These are phyloP conservation scores for Lycium ferocissimum DNA, from an alignment of 257 asterid genomes.

Conservation along the genomic window DNA sequence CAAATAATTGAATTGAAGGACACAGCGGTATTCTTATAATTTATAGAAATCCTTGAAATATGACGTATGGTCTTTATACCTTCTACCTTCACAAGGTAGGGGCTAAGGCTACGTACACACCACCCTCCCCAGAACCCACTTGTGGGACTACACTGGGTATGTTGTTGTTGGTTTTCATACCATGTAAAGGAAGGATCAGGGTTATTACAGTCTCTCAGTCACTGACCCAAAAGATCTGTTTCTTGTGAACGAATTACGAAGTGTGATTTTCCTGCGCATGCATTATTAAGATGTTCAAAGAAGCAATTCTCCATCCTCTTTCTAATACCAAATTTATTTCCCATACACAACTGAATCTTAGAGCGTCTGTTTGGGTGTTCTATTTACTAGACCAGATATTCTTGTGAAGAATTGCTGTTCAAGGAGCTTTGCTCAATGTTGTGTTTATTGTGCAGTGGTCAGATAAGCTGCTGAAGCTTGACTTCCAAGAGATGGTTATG, in stretches of 20 bases:
- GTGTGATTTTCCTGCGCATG: neutral
- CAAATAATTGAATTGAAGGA: neutral
- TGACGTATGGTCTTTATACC: neutral
- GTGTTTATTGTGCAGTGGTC: conserved; percentile 66
- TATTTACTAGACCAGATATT: neutral
- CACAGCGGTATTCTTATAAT: neutral
- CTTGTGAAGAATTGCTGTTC: neutral
- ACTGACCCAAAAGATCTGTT: neutral
- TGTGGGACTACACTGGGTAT: too few relatives aligned
- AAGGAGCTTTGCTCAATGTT: neutral
- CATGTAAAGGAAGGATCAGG: conserved; percentile 3
- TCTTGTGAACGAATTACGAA: neutral
- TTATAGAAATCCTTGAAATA: neutral
- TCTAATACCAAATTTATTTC: neutral
- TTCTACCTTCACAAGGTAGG: too few relatives aligned
- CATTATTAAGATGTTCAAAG: neutral
- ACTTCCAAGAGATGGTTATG: conserved; percentile 98
- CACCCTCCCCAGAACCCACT: too few relatives aligned
- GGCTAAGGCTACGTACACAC: too few relatives aligned
- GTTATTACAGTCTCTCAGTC: neutral
- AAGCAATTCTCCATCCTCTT: conserved; percentile 5
- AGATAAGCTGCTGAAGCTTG: conserved; percentile 80
- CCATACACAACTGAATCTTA: neutral
- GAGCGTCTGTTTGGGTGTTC: neutral
- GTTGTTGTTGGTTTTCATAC: neutral